phyloP scores from a whole-genome alignment of 768 basidiomycete species.

The Auriculariales sp. region DNA sequence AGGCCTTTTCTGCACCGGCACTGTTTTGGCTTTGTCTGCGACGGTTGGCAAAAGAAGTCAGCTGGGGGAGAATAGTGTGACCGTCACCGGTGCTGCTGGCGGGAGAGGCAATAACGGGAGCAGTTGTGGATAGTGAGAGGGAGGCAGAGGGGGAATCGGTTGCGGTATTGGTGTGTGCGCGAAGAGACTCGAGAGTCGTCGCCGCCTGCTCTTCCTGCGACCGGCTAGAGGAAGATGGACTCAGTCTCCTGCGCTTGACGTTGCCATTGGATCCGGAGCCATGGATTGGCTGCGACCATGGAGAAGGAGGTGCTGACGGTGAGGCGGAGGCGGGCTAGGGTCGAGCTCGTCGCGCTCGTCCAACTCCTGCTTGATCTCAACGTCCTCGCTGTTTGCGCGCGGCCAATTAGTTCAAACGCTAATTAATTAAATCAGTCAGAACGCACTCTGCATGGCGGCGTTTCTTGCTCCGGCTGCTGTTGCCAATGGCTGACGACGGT shows the following conservation, averaged over 20 bases:
- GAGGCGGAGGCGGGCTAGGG: background rate
- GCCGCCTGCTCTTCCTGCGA: background rate
- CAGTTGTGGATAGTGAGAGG: background rate
- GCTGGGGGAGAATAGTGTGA: slow-evolving; percentile 47
- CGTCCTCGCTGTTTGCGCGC: background rate
- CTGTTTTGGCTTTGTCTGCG: slow-evolving; percentile 55
- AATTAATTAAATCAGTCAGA: background rate
- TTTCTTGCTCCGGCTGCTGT: background rate
- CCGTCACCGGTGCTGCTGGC: background rate
- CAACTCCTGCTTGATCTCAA: background rate
- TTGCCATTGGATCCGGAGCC: too few relatives aligned
- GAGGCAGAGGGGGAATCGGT: background rate
- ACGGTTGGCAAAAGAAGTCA: slow-evolving; percentile 56
- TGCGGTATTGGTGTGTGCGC: background rate
- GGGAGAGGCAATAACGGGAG: background rate
- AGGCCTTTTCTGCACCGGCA: slow-evolving; percentile 53
- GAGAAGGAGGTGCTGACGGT: background rate
- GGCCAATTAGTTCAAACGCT: background rate
- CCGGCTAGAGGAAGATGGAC: background rate
- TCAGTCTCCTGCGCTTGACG: background rate
- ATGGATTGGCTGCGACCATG: background rate
- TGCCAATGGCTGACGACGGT: too few relatives aligned
- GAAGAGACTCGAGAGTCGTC: background rate
- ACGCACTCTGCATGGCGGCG: background rate
- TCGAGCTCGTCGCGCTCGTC: background rate